A percentile compares a stretch with the other conserved stretches of the same genome.
Evolutionary conservation across 1,284 basidiomycete species (phyloP).

Genomic region (Gymnopus androsaceus): DNA sequence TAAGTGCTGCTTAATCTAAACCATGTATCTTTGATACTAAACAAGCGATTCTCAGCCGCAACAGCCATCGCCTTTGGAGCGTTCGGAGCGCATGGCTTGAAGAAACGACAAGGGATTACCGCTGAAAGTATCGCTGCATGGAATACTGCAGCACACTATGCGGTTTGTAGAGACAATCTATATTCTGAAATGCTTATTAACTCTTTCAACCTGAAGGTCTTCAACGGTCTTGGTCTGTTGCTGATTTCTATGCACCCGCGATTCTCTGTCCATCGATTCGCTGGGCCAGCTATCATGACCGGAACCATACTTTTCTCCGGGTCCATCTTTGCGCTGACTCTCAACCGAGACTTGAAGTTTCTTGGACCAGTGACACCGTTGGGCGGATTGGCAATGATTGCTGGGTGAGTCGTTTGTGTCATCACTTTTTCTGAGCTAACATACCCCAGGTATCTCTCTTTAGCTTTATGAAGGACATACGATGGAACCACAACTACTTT

Average conservation of each 20-base stretch:
- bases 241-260: constrained; percentile 72
- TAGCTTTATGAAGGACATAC: constrained; percentile 55
- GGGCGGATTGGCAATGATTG: constrained; percentile 74
- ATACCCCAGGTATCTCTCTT: constrained; percentile 49
- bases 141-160: constrained; percentile 64
- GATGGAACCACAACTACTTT: too few relatives aligned
- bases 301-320: constrained; percentile 74
- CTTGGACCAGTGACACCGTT: constrained; percentile 79
- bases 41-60: not conserved
- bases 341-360: constrained; percentile 58
- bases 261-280: constrained; percentile 63
- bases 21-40: not conserved
- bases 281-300: constrained; percentile 67
- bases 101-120: constrained; percentile 48
- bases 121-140: constrained; percentile 59
- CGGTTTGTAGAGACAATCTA: constrained; percentile 43
- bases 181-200: not conserved
- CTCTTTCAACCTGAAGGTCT: constrained; percentile 47
- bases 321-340: constrained; percentile 66
- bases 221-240: constrained; percentile 77
- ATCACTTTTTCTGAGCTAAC: not conserved
- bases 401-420: constrained; percentile 57
- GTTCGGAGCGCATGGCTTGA: constrained; percentile 72
- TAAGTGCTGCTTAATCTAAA: not conserved
- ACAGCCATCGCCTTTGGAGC: constrained; percentile 66